Evolutionary conservation across 345 rosid genomes (phyloP).

Genomic region (Ailanthus altissimus): DNA sequence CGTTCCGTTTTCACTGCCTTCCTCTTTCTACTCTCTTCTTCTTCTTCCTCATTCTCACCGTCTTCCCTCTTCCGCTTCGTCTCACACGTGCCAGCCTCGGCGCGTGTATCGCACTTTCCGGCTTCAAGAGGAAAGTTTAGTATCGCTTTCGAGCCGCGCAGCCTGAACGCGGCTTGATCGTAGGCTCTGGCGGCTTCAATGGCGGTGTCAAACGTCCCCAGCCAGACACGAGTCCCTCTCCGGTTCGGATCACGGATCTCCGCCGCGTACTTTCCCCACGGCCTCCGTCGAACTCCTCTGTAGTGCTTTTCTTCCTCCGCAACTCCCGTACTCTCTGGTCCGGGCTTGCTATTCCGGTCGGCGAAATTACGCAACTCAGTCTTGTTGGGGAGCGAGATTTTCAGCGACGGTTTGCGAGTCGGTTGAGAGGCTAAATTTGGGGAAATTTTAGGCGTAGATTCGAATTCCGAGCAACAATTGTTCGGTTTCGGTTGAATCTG

Average conservation of each 20-base stretch:
- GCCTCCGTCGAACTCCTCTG: constrained; percentile 90
- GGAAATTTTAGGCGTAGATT: constrained; percentile 25
- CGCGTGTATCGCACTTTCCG: constrained; percentile 35
- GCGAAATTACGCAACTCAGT: constrained; percentile 54
- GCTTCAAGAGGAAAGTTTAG: constrained; percentile 87
- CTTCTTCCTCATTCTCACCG: constrained; percentile 17
- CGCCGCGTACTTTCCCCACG: constrained; percentile 98
- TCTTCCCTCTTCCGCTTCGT: constrained; percentile 50
- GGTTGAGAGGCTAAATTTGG: constrained; percentile 22
- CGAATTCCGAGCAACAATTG: constrained; percentile 22
- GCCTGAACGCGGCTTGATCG: constrained; percentile 75
- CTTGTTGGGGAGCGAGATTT: constrained; percentile 50
- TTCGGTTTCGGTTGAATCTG: background rate
- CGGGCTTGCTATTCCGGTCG: constrained; percentile 8
- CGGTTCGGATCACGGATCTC: constrained; percentile 90
- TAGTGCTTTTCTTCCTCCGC: constrained; percentile 51
- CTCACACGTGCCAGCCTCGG: too few species aligned
- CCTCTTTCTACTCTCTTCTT: constrained; percentile 19
- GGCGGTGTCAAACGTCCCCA: constrained; percentile 78
- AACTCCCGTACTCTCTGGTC: background rate
- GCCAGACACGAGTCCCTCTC: constrained; percentile 78
- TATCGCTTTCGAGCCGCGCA: constrained; percentile 83
- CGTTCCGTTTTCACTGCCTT: constrained; percentile 35
- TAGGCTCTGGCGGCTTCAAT: constrained; percentile 86
- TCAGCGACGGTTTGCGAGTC: constrained; percentile 49